Evolutionary conservation across 345 rosid genomes (phyloP), one percentile per base, ranked within the genome.

Genomic region (Salix koriyanagi): DNA sequence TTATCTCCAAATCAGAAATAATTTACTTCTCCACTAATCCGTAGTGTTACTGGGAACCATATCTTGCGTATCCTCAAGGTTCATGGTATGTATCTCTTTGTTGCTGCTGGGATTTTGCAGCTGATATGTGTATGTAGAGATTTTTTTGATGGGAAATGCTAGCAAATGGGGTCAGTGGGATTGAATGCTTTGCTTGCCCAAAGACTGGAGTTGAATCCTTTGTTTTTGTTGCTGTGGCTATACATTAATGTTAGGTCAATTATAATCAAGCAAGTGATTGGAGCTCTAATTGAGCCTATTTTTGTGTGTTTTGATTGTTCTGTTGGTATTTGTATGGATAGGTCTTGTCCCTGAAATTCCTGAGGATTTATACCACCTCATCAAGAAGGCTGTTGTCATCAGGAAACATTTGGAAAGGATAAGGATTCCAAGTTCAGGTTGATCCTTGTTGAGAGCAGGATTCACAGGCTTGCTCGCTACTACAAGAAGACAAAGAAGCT

Each of bases 401-500:
- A 84, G 97, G 74, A 94, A 94, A 89, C 98, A 92, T 80, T 84
- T 94, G 82, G 98, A 94, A 88, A 94, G 85, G 97, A 94, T 81
- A 94, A 94, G 79, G 98, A 94, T 62, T 94, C 98, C 79, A 91
- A 92, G 75, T 94, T 94, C 68, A 82, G 98, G 79, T 67, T 94
- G 90, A 94, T 91, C 84, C 89, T 94, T 81, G 98, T 91, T 1
- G 97, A 94, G 86, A 92, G 97, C 86, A 90, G 98, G 83, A 92
- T 90, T 73, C 97, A 94, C 80, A 91, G 97, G 42, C 96, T 90
- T 75, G 98, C 98, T 60, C 97, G 97, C 41, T 91, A 92, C 79
- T 94, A 94, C 89, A 94, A 94, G 93, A 94, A 92, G 87, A 94
- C 94, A 37, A 92, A 90, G 92, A 94, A 92, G 89, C 92, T 94